Conservation (phyloP, 331 rosid species). For the Telfairia occidentalis region DNA sequence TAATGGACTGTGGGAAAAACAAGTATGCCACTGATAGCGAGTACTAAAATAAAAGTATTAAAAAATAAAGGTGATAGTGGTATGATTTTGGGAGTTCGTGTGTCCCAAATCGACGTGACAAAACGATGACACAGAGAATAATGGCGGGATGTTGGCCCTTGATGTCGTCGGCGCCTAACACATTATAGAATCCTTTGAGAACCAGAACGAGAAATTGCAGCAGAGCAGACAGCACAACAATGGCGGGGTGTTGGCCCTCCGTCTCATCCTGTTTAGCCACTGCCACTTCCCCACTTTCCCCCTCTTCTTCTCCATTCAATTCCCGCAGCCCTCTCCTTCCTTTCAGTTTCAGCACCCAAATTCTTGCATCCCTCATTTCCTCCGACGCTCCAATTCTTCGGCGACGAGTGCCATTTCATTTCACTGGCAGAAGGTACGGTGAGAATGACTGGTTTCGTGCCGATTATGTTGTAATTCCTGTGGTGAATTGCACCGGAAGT, state of each 20-base stretch:
- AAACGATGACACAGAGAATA: neutral
- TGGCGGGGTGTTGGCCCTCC: constrained; percentile 1
- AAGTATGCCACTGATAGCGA: too few species aligned
- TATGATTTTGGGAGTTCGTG: neutral
- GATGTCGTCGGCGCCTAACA: neutral
- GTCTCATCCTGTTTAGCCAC: neutral
- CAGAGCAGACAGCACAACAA: neutral
- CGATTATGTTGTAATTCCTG: neutral
- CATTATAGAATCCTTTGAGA: neutral
- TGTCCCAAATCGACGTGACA: neutral
- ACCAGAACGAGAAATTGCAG: neutral
- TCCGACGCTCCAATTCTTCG: neutral
- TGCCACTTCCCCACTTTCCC: neutral
- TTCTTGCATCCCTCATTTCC: neutral
- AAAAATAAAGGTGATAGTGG: too few species aligned
- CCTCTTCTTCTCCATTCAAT: neutral
- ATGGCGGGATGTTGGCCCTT: neutral
- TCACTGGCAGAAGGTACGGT: neutral
- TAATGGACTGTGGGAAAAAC: too few species aligned
- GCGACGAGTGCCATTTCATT: neutral
- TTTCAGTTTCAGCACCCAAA: neutral
- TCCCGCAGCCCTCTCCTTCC: neutral
- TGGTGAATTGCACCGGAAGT: constrained; percentile 20
- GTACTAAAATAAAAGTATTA: too few species aligned
- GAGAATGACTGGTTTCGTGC: neutral